Evolutionary conservation across 23 red algal species (phyloP).

Genomic region (Gracilaria caudata): DNA sequence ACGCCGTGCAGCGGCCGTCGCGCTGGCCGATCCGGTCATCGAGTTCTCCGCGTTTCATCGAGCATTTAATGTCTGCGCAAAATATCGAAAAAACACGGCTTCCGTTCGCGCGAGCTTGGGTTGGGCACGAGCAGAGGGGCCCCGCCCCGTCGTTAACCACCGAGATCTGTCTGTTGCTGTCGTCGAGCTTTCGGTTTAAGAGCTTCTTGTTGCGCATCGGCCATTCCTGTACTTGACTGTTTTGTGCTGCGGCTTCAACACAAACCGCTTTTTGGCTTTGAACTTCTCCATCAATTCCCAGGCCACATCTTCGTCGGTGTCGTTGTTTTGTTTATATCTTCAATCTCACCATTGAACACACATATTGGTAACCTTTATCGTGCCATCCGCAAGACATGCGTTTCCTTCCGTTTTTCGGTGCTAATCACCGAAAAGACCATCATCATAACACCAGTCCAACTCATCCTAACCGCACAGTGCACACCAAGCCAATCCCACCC

Average conservation of each 20-base stretch:
- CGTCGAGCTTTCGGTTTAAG: background rate
- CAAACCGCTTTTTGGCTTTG: background rate
- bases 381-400: background rate
- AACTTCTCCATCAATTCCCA: background rate
- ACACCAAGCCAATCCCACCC: slow-evolving; percentile 31
- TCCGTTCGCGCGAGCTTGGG: no score
- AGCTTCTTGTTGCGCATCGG: background rate
- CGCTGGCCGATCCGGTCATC: background rate
- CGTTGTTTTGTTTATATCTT: background rate
- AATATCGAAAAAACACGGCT: no score
- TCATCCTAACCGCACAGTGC: background rate
- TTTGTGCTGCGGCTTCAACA: background rate
- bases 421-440: background rate
- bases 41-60: no score
- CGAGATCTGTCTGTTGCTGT: background rate
- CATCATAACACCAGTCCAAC: background rate
- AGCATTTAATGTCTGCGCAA: no score
- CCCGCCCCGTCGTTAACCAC: background rate
- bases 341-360: background rate
- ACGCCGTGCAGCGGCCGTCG: background rate
- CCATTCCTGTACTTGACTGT: background rate
- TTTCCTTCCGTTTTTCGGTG: slow-evolving; percentile 15
- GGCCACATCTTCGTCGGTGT: background rate
- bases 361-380: background rate
- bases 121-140: background rate